phyloP scores from a whole-genome alignment of 345 rosid species.

The Pugionium dolabratum region DNA sequence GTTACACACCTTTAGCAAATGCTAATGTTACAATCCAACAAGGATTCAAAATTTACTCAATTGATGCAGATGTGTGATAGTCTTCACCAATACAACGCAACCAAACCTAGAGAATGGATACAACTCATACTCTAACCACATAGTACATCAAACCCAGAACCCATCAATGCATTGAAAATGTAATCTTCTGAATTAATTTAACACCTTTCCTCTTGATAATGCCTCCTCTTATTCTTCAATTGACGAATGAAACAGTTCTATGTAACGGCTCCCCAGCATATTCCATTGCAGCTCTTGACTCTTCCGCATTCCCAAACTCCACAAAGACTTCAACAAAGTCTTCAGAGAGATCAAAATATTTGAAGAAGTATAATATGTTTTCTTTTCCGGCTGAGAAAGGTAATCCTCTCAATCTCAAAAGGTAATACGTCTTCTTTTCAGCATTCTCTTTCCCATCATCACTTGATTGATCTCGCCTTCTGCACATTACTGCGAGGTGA shows the following conservation, averaged over 20 bases:
- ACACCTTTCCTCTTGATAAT: constrained; percentile 72
- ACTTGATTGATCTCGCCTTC: constrained; percentile 54
- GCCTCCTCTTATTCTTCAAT: constrained; percentile 76
- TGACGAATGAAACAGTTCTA: constrained; percentile 85
- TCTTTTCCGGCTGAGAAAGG: constrained; percentile 95
- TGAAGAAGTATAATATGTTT: constrained; percentile 83
- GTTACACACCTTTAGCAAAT: constrained; percentile 10
- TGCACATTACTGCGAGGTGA: constrained; percentile 63
- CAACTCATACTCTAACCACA: constrained; percentile 20
- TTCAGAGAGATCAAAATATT: constrained; percentile 67
- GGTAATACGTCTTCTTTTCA: constrained; percentile 68
- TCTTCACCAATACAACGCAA: constrained; percentile 16
- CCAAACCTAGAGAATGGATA: constrained; percentile 20
- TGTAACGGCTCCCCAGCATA: constrained; percentile 93
- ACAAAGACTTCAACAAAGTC: constrained; percentile 83
- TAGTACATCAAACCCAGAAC: constrained; percentile 28
- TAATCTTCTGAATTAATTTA: constrained; percentile 2
- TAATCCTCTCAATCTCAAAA: constrained; percentile 76
- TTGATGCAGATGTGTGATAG: too few relatives aligned
- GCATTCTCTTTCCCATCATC: constrained; percentile 79
- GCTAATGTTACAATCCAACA: background rate
- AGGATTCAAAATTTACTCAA: constrained; percentile 20
- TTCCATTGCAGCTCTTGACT: constrained; percentile 91
- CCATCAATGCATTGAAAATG: constrained; percentile 22
- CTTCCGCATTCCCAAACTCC: constrained; percentile 74